Conservation (phyloP, 305 asterid genomes). For the Caryopteris hybrid region DNA sequence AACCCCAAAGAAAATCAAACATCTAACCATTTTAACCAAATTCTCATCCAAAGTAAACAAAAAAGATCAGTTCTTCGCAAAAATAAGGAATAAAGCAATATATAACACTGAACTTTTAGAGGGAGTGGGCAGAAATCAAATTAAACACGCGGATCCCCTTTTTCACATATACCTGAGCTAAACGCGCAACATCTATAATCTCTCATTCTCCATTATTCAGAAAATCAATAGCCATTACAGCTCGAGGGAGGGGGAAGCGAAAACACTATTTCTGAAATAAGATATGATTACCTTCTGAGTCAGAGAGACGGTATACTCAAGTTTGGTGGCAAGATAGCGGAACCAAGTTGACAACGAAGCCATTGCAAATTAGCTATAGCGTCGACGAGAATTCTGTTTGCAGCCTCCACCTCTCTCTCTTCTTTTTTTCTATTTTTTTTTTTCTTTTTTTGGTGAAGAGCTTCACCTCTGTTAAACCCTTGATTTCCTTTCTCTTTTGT, state of each 20-base stretch:
- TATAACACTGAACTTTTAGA: not conserved
- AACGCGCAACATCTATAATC: not conserved
- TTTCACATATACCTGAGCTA: not conserved
- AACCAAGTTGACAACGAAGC: slow-evolving; percentile 43
- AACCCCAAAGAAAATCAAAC: not conserved
- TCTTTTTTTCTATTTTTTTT: too few species aligned
- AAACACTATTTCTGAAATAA: not conserved
- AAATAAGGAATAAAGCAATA: not conserved
- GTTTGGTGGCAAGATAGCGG: slow-evolving; percentile 45
- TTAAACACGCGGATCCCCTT: not conserved
- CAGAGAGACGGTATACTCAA: slow-evolving; percentile 42
- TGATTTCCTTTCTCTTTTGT: too few species aligned
- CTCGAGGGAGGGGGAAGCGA: too few species aligned
- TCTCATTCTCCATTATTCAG: not conserved
- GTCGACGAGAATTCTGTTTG: not conserved
- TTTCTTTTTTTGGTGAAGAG: too few species aligned
- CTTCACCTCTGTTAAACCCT: too few species aligned
- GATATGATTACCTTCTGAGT: slow-evolving; percentile 27
- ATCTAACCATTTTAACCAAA: not conserved
- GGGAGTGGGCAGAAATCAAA: not conserved
- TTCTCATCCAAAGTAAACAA: not conserved
- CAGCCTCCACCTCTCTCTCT: slow-evolving; percentile 15
- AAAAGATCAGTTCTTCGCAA: not conserved
- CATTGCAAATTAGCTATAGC: slow-evolving; percentile 25
- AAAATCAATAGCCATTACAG: not conserved